Evolutionary conservation across 2,329 filamentous ascomycete genomes (phyloP).

Genomic region (Fusarium pseudograminearum): DNA sequence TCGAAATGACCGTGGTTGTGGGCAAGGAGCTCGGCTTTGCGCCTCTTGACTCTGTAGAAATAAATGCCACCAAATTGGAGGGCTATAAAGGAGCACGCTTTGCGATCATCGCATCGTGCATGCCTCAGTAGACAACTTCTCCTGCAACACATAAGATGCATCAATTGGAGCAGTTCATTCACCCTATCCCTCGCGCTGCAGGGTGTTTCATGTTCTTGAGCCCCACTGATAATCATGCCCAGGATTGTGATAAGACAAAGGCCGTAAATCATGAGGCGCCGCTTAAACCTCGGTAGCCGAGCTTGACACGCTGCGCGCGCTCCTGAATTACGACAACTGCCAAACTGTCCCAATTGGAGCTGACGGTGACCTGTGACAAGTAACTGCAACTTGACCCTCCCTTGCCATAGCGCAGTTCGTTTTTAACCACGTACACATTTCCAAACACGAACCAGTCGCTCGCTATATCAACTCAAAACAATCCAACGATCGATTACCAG

Average conservation of each 20-base stretch:
- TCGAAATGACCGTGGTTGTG: not conserved
- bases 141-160: not conserved
- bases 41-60: not conserved
- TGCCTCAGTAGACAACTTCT: not conserved
- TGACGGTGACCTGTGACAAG: constrained; percentile 27
- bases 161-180: not conserved
- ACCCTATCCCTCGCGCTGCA: constrained; percentile 6
- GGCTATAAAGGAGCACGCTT: not conserved
- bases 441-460: not conserved
- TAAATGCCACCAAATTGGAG: not conserved
- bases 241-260: constrained; percentile 9
- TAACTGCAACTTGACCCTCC: constrained; percentile 29
- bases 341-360: constrained; percentile 47
- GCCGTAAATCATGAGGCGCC: constrained; percentile 17
- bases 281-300: constrained; percentile 42
- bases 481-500: not conserved
- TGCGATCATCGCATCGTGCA: not conserved
- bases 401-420: constrained; percentile 19
- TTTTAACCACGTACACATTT: constrained; percentile 9
- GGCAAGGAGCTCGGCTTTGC: not conserved
- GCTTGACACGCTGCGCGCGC: constrained; percentile 41
- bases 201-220: constrained; percentile 14
- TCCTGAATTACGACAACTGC: constrained; percentile 53
- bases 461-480: not conserved
- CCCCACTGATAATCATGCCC: constrained; percentile 28